phyloP scores from a whole-genome alignment of 2,329 filamentous ascomycete species.

The Graphium sp. region DNA sequence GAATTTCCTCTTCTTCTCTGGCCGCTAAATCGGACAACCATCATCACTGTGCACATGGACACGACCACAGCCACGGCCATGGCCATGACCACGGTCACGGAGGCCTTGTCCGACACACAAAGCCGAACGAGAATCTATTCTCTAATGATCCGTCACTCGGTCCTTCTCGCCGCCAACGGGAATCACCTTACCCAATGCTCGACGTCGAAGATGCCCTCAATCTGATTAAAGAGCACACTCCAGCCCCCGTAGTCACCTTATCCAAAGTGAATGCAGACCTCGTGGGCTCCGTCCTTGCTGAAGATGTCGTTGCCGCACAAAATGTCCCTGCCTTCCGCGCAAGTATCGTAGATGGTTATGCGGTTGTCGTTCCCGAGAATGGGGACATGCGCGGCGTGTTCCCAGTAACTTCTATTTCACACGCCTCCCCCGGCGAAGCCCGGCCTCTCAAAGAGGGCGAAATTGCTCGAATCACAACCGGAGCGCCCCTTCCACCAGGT shows the following conservation, averaged over 20 bases:
- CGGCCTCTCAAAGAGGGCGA: constrained; percentile 46
- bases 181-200: constrained; percentile 86
- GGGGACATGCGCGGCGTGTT: constrained; percentile 61
- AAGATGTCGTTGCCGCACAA: constrained; percentile 65
- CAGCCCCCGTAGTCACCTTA: constrained; percentile 37
- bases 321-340: constrained; percentile 85
- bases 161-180: constrained; percentile 56
- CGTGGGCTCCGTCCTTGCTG: constrained; percentile 64
- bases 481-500: constrained; percentile 74
- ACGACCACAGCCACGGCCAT: constrained; percentile 33
- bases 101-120: constrained; percentile 56
- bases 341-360: constrained; percentile 95
- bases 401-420: constrained; percentile 73
- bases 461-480: constrained; percentile 84
- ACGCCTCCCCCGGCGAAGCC: constrained; percentile 58
- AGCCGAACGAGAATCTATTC: constrained; percentile 33
- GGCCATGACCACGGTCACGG: constrained; percentile 45
- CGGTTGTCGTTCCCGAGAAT: constrained; percentile 50
- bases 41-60: constrained; percentile 37
- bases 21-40: constrained; percentile 41
- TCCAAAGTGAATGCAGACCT: constrained; percentile 46
- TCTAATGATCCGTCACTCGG: constrained; percentile 46
- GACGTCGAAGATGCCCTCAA: constrained; percentile 65
- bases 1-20: constrained; percentile 18
- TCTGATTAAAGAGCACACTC: constrained; percentile 58